phyloP scores from a whole-genome alignment of 805 yeast genomes.

The Nematodospora valgi region DNA sequence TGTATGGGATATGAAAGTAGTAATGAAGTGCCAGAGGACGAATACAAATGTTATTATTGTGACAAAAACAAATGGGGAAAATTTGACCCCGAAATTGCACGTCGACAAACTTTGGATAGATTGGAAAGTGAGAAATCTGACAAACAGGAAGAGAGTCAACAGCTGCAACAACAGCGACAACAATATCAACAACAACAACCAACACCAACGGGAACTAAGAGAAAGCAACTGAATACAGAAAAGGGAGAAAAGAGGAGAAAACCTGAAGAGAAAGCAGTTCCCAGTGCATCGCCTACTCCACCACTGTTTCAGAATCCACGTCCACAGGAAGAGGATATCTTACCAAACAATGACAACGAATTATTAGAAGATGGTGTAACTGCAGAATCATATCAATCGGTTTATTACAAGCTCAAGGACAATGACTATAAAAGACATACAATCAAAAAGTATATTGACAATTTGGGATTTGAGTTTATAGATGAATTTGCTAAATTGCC shows the following conservation, averaged over 20 bases:
- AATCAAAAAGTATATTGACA: slow-evolving; percentile 20
- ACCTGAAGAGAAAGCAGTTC: slow-evolving; percentile 6
- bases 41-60: slow-evolving; percentile 75
- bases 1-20: slow-evolving; percentile 76
- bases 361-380: slow-evolving; percentile 35
- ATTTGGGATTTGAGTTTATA: slow-evolving; percentile 20
- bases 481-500: slow-evolving; percentile 6
- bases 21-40: slow-evolving; percentile 75
- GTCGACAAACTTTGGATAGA: slow-evolving; percentile 26
- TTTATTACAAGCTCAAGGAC: slow-evolving; percentile 45
- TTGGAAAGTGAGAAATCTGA: slow-evolving; percentile 15
- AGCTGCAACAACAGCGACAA: background rate
- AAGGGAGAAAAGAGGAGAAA: slow-evolving; percentile 11
- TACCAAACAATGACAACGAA: slow-evolving; percentile 44
- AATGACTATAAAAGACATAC: slow-evolving; percentile 43
- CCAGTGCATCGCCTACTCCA: background rate
- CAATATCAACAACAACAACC: slow-evolving; percentile 1
- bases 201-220: slow-evolving; percentile 7
- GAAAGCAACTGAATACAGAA: slow-evolving; percentile 20
- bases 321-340: slow-evolving; percentile 5
- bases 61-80: slow-evolving; percentile 44
- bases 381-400: slow-evolving; percentile 50
- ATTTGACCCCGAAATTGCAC: slow-evolving; percentile 38
- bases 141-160: background rate
- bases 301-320: slow-evolving; percentile 1